Conservation (phyloP, 257 asterid genomes). For the Forsythia viridissima region DNA sequence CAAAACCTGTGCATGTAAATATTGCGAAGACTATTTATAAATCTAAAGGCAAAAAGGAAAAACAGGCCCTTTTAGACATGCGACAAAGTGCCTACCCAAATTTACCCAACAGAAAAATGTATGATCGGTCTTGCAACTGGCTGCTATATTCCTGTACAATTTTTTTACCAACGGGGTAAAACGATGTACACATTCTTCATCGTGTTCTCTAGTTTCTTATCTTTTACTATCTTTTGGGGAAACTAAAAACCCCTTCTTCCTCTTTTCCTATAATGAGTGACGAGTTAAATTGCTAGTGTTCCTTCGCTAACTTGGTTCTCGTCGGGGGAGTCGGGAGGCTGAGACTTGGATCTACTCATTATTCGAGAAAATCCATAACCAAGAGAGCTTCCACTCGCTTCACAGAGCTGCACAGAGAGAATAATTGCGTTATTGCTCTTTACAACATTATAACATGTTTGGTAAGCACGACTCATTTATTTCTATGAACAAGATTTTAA, state of each 20-base stretch:
- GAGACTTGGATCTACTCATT: constrained; percentile 62
- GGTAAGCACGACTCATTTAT: neutral
- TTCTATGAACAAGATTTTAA: neutral
- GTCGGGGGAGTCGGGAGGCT: constrained; percentile 56
- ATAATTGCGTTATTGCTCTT: neutral
- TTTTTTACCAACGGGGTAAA: neutral
- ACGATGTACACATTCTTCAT: neutral
- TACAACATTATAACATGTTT: neutral
- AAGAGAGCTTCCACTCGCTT: constrained; percentile 88
- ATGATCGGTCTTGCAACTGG: neutral
- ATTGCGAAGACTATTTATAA: neutral
- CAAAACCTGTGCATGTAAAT: neutral
- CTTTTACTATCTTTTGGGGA: neutral
- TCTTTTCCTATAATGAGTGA: neutral
- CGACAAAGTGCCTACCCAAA: neutral
- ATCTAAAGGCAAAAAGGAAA: neutral
- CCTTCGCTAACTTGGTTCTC: constrained; percentile 77
- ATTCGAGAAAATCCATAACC: constrained; percentile 85
- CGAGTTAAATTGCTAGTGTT: constrained; percentile 50
- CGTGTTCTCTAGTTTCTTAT: neutral
- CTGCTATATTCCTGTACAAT: constrained; percentile 28
- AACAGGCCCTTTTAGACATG: neutral
- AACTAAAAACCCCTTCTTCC: constrained; percentile 14
- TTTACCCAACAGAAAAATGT: neutral
- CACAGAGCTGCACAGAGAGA: constrained; percentile 62